These are phyloP conservation scores for Bromus sterilis DNA, from an alignment of 176 grass and related monocot genomes.

Conservation along the genomic window DNA sequence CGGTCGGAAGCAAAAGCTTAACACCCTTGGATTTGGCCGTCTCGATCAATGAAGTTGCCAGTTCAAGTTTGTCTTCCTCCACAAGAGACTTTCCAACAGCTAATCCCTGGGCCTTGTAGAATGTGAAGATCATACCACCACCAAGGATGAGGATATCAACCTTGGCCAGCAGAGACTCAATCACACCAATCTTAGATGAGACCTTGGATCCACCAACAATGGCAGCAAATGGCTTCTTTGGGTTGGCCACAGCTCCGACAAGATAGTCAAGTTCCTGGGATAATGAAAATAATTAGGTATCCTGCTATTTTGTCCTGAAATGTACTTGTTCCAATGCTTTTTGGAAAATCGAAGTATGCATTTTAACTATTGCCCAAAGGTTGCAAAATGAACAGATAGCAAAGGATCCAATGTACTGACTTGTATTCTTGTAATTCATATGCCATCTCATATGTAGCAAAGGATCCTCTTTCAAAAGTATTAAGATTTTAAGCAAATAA, in stretches of 20 bases:
- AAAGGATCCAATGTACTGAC: too few species aligned
- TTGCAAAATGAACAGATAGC: background rate
- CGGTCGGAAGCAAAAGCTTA: conserved; percentile 68
- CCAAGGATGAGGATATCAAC: conserved; percentile 95
- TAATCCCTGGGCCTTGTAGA: conserved; percentile 89
- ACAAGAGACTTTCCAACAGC: conserved; percentile 91
- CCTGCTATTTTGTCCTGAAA: background rate
- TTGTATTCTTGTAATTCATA: background rate
- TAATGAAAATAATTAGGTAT: background rate
- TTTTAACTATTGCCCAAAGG: background rate
- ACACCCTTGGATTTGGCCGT: conserved; percentile 82
- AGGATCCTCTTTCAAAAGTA: too few species aligned
- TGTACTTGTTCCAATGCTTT: background rate
- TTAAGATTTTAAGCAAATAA: background rate
- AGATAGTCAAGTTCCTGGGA: conserved; percentile 90
- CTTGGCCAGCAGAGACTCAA: conserved; percentile 72
- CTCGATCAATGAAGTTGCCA: conserved; percentile 74
- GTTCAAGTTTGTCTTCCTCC: conserved; percentile 93
- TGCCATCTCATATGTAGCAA: background rate
- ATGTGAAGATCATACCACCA: conserved; percentile 95
- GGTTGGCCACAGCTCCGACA: conserved; percentile 86
- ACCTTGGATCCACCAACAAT: conserved; percentile 99
- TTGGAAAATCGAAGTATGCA: background rate
- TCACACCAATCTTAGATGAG: conserved; percentile 90
- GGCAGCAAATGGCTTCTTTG: conserved; percentile 90